Percentiles rank a stretch among this genome's conserved stretches.
Evolutionary conservation across 1,284 basidiomycete species (phyloP).

Genomic region (Naganishia albida): DNA sequence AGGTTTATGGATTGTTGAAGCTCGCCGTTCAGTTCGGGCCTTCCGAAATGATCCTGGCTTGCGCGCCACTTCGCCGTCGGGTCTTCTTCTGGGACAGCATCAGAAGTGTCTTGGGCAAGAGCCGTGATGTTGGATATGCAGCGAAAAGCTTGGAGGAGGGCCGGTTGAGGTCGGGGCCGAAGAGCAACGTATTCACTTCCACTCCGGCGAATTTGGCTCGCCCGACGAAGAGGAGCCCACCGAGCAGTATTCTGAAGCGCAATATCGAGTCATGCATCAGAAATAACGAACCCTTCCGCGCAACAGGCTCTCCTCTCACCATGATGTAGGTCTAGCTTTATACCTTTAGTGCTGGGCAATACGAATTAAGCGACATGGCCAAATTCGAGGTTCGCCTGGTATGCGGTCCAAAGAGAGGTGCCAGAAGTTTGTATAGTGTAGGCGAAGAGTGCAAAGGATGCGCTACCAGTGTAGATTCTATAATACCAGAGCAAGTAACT

Average conservation of each 20-base stretch:
- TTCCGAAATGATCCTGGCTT: background rate
- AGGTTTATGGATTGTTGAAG: background rate
- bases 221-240: constrained; percentile 15
- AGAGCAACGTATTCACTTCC: constrained; percentile 1
- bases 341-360: too few species aligned
- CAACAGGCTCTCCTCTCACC: too few species aligned
- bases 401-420: too few species aligned
- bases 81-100: background rate
- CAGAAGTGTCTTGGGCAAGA: background rate
- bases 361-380: too few species aligned
- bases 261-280: background rate
- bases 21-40: background rate
- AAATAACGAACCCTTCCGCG: too few species aligned
- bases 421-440: too few species aligned
- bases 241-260: constrained; percentile 3
- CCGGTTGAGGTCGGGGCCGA: constrained; percentile 4
- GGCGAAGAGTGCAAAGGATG: too few species aligned
- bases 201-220: background rate
- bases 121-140: background rate
- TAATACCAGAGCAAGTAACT: too few species aligned
- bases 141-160: background rate
- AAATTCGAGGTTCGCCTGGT: too few species aligned
- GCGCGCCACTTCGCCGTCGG: background rate
- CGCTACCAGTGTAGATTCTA: too few species aligned
- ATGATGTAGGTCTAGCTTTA: too few species aligned